Evolutionary conservation across 208 protist species (phyloP), one percentile per base, ranked within the genome.

Genomic region (Acanthamoeba rhysodes): DNA sequence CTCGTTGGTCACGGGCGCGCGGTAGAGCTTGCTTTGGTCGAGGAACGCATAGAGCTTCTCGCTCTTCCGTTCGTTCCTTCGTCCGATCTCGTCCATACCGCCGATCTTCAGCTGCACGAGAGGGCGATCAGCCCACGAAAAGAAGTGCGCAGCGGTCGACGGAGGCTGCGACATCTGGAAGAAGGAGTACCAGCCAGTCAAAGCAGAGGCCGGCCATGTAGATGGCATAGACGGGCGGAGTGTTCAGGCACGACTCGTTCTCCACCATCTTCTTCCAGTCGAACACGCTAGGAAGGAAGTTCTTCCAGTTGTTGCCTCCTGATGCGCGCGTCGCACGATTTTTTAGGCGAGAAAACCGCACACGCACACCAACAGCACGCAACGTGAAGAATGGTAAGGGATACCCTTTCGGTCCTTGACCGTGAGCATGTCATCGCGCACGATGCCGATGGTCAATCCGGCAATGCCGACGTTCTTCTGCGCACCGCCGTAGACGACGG

Each of bases 401-500:
- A 18, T 85, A 72, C 87, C 87, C 45, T 50, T 53, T 74, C 37
- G 27, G 64, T 94, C 70, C 84, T 90, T 90, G n/a, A 90, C 84
- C 34, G 29, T 37, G 82, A 85, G 55, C 88, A 91, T 27, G 68
- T 94, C 37, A 66, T 96, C 50, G 45, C 91, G 88, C 32, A 95
- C 55, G n/a, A 98, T 97, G 18, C 97, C 95, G 85, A 98, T 93
- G 0, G 97, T 98, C 12, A 98, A 68, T 53, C 98, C 97, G 57
- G 98, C 93, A 22, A 96, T 95, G 45, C 98, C 98, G 87, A 97
- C 95, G 85, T 99, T 99, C 96, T 99, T 99, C 95, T 99, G 98
- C 37, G 98, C 98, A 90, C 98, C 96, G 41, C 62, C 80, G 22
- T 92, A 95, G 53, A 95, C 85, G 64, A 95, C 80, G 20, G 66